Percentiles rank a stretch among this genome's conserved stretches.
Evolutionary conservation across 352 stramenopile species (phyloP).

Genomic region (Phytophthora tubulina): DNA sequence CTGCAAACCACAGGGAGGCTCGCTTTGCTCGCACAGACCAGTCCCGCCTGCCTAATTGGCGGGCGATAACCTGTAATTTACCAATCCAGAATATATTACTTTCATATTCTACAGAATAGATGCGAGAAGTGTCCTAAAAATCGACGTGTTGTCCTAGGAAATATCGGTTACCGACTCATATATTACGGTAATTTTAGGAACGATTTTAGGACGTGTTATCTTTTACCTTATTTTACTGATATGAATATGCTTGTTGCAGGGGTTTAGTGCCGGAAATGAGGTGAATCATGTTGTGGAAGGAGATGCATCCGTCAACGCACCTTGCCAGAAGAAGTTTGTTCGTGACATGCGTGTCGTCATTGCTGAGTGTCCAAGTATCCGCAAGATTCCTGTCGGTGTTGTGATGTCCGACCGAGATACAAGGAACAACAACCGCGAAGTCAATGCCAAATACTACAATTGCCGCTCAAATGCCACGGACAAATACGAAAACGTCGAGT

Average conservation of each 20-base stretch:
- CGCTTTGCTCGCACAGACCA: too few species aligned
- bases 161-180: too few species aligned
- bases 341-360: conserved; percentile 85
- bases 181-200: too few species aligned
- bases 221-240: neutral
- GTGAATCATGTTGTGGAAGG: conserved; percentile 71
- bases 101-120: too few species aligned
- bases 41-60: too few species aligned
- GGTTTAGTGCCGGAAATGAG: conserved; percentile 86
- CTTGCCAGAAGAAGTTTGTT: conserved; percentile 92
- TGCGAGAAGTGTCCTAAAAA: too few species aligned
- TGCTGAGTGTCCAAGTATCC: conserved; percentile 55
- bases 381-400: conserved; percentile 85
- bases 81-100: too few species aligned
- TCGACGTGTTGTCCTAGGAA: too few species aligned
- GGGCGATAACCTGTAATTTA: too few species aligned
- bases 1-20: too few species aligned
- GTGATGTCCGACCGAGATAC: conserved; percentile 64
- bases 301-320: conserved; percentile 58
- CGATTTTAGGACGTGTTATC: too few species aligned
- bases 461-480: conserved; percentile 73
- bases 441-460: conserved; percentile 88
- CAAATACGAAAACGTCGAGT: conserved; percentile 77
- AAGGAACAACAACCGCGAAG: conserved; percentile 50
- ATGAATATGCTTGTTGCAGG: conserved; percentile 12